Evolutionary conservation across 129 eudicot species (phyloP), one percentile per base, ranked within the genome.

Genomic region (Arctium lappa): DNA sequence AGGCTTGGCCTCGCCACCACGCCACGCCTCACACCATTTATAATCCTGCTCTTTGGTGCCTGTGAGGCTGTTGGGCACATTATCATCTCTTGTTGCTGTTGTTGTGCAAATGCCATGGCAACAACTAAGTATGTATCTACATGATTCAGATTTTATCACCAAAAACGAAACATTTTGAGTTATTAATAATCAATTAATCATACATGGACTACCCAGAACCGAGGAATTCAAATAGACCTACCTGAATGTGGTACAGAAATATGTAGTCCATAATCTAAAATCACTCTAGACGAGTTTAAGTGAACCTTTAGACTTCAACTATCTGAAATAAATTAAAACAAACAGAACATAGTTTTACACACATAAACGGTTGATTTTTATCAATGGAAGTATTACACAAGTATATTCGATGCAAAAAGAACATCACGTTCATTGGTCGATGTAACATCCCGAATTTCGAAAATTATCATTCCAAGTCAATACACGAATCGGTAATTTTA

Each of bases 81-180:
- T 92, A 83, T 89, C 87, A 91, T 78, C 89, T 96, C 99, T 85
- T 88, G 92, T 83, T 88, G 98, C 87, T 94, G 98, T 80, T 94
- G 98, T 83, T 92, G 99, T 70, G 91, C 94, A 80, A 87, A 93
- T 29, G 95, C 85, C 95, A 93, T 93, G 34, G 97, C 95, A 60
- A 96, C 95, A 18, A 80, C 18, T 3, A 79, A 22, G 50, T 80
- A 80, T 34, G 33, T 42, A 42, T 40, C 78, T 50, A 53, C 78
- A 72, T 70, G 83, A 46, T 70, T 71, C 48, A 48, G 76, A 80
- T 80, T 53, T n/a, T 32, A 33, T 46, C 56, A 72, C 71, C 53
- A 46, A 72, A 33, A 71, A 13, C 30, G 13, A 46, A 72, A 18
- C 48, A 7, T 80, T n/a, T 6, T 8, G 29, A 50, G 48, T n/a